These are phyloP conservation scores for Moricandia arvensis DNA, from an alignment of 345 rosid genomes.

Conservation along the genomic window DNA sequence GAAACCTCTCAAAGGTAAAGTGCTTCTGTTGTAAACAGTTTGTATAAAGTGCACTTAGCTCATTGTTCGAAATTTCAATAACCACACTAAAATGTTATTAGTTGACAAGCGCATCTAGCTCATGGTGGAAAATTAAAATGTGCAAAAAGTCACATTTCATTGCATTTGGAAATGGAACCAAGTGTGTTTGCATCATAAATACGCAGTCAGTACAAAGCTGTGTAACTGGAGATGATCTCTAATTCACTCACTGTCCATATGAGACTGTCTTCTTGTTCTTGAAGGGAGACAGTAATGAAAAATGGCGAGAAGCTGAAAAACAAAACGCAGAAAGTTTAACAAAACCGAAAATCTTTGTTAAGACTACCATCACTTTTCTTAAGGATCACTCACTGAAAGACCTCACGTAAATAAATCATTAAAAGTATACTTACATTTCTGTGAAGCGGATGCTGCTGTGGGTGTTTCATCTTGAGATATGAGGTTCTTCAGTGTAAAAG, in stretches of 20 bases:
- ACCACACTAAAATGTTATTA: neutral
- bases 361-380: neutral
- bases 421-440: slow-evolving; percentile 56
- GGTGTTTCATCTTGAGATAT: slow-evolving; percentile 85
- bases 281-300: slow-evolving; percentile 77
- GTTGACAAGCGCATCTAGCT: neutral
- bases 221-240: slow-evolving; percentile 26
- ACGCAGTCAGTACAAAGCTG: slow-evolving; percentile 22
- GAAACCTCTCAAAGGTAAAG: neutral
- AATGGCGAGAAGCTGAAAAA: slow-evolving; percentile 71
- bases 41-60: neutral
- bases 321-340: neutral
- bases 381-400: neutral
- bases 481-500: slow-evolving; percentile 77
- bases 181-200: neutral
- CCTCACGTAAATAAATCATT: neutral
- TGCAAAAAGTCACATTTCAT: neutral
- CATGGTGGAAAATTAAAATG: neutral
- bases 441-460: slow-evolving; percentile 49
- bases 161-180: neutral
- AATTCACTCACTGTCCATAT: neutral
- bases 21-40: neutral
- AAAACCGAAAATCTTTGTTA: slow-evolving; percentile 5
- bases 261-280: slow-evolving; percentile 55
- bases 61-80: neutral